These are phyloP conservation scores for Exobasidium cylindrosporum DNA, from an alignment of 1,284 basidiomycete species.

Conservation along the genomic window DNA sequence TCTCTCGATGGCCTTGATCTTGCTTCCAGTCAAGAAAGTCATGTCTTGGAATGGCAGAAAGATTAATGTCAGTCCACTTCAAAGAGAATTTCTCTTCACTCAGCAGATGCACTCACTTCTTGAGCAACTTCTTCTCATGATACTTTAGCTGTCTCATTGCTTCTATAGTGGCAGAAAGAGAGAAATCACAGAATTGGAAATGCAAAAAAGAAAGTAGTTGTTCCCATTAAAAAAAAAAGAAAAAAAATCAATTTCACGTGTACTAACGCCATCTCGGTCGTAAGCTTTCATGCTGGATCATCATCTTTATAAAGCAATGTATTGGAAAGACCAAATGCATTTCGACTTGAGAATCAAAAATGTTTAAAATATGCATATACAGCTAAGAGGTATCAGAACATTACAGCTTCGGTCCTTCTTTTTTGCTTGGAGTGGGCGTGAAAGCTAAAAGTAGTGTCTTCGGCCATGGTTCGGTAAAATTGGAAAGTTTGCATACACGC, in stretches of 20 bases:
- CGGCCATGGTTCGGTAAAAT: not conserved
- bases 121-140: slow-evolving; percentile 54
- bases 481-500: too few relatives aligned
- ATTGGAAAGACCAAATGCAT: too few relatives aligned
- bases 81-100: not conserved
- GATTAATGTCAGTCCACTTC: not conserved
- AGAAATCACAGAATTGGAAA: too few relatives aligned
- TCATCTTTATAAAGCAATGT: too few relatives aligned
- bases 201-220: too few relatives aligned
- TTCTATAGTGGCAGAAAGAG: too few relatives aligned
- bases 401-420: not conserved
- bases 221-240: too few relatives aligned
- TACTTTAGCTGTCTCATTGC: slow-evolving; percentile 52
- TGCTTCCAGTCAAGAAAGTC: slow-evolving; percentile 80
- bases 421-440: not conserved
- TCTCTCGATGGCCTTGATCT: slow-evolving; percentile 85
- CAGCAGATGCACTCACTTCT: slow-evolving; percentile 36
- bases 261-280: too few relatives aligned
- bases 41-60: slow-evolving; percentile 31
- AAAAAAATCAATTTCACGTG: too few relatives aligned
- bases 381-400: not conserved
- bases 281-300: too few relatives aligned
- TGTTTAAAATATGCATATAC: too few relatives aligned
- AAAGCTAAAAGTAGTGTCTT: not conserved
- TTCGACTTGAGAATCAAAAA: too few relatives aligned